phyloP scores from a whole-genome alignment of 495 filamentous ascomycete genomes.

The Aspergillus ellipticus region DNA sequence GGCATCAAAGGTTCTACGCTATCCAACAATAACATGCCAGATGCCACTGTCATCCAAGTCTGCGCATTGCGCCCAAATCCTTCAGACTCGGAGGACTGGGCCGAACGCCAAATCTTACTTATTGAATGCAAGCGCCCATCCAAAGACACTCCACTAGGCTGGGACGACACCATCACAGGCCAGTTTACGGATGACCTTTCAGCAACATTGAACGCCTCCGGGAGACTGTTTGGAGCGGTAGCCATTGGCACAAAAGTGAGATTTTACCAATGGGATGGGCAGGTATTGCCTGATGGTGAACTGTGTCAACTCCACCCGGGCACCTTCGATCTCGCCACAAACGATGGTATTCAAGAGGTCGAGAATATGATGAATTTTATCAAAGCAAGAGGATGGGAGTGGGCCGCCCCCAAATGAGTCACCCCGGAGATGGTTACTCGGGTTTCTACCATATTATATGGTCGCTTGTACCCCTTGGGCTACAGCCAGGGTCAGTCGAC shows the following conservation, averaged over 20 bases:
- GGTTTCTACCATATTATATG: too few relatives aligned
- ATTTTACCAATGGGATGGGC: constrained; percentile 3
- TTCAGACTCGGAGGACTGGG: not conserved
- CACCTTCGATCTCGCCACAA: not conserved
- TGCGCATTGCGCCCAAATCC: not conserved
- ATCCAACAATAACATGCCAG: not conserved
- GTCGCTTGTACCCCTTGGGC: too few relatives aligned
- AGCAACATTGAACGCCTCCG: not conserved
- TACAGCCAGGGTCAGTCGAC: too few relatives aligned
- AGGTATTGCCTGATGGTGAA: not conserved
- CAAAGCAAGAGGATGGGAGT: constrained; percentile 6
- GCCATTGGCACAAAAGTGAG: constrained; percentile 6
- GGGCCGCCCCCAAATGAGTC: too few relatives aligned
- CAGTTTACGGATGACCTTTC: constrained; percentile 1
- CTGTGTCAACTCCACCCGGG: not conserved
- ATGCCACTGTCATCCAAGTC: constrained; percentile 7
- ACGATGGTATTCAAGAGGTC: not conserved
- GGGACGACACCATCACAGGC: constrained; percentile 1
- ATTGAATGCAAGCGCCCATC: constrained; percentile 4
- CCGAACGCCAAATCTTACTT: constrained; percentile 3
- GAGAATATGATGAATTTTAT: constrained; percentile 6
- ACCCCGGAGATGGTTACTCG: too few relatives aligned
- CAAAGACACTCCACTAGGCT: not conserved
- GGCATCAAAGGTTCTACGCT: too few relatives aligned
- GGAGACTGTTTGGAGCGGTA: constrained; percentile 1